Percentiles rank a stretch among this genome's conserved stretches.
phyloP scores from a whole-genome alignment of 495 filamentous ascomycete genomes.

The Amphirosellinia nigrospora region DNA sequence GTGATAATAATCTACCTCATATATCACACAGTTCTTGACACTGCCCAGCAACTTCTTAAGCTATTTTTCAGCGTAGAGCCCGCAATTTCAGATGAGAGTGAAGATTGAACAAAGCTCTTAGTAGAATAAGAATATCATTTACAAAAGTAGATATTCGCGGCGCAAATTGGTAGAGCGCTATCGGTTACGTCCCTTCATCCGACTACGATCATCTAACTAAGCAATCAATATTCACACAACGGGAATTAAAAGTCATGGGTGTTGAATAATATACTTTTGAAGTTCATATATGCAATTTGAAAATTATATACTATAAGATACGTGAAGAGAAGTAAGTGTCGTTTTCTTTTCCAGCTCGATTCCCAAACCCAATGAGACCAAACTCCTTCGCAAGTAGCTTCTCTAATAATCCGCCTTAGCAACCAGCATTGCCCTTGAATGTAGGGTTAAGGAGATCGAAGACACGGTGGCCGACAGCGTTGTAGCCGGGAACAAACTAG shows the following conservation, averaged over 20 bases:
- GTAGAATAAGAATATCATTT: too few relatives aligned
- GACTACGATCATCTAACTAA: neutral
- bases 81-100: too few relatives aligned
- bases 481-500: slow-evolving; percentile 36
- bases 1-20: too few relatives aligned
- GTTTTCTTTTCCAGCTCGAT: neutral
- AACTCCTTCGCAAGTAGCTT: neutral
- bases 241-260: neutral
- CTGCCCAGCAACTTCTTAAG: too few relatives aligned
- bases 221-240: neutral
- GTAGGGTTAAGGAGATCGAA: slow-evolving; percentile 27
- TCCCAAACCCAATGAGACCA: neutral
- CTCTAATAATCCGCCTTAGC: neutral
- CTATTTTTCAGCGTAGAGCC: too few relatives aligned
- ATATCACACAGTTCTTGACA: too few relatives aligned
- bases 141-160: too few relatives aligned
- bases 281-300: slow-evolving; percentile 8
- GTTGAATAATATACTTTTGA: neutral
- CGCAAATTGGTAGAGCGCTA: neutral
- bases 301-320: slow-evolving; percentile 21
- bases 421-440: neutral
- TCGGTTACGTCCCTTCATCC: neutral
- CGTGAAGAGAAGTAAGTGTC: neutral
- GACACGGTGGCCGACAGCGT: slow-evolving; percentile 33
- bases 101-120: too few relatives aligned